Percentiles rank a stretch among this genome's conserved stretches.
Conservation (phyloP, 257 asterid species). For the Marsdenia floribunda region DNA sequence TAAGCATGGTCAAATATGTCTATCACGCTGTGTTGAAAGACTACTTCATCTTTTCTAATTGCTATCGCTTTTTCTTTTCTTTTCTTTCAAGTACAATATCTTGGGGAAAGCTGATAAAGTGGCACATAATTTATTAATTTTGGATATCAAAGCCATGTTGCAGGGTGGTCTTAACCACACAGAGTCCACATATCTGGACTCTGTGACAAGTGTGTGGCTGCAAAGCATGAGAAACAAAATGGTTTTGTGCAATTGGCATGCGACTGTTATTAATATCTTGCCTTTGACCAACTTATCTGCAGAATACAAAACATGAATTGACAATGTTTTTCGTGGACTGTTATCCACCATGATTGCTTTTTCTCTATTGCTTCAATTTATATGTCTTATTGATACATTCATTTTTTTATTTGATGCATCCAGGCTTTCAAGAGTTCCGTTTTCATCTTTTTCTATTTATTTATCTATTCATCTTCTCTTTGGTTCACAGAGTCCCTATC, state of each 20-base stretch:
- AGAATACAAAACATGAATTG: background rate
- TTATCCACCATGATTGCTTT: background rate
- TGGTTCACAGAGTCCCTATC: background rate
- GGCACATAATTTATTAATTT: background rate
- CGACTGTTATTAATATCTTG: background rate
- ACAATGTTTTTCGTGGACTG: background rate
- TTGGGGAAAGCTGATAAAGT: background rate
- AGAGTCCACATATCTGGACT: no score
- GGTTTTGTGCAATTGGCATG: background rate
- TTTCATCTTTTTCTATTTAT: background rate
- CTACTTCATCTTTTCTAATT: background rate
- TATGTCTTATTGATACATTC: background rate
- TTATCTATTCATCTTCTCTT: background rate
- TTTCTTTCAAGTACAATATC: background rate
- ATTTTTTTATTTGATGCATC: background rate
- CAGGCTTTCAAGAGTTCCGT: background rate
- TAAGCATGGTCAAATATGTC: background rate
- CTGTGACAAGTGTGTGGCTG: background rate
- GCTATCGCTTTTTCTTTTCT: background rate
- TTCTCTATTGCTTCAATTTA: background rate
- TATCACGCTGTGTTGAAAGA: background rate
- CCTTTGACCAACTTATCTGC: background rate
- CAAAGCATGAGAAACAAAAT: constrained; percentile 1
- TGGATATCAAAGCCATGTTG: background rate
- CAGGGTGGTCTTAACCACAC: background rate